Percentiles rank a stretch among this genome's conserved stretches.
Conservation (phyloP, 1,284 basidiomycete species). For the Hemileia vastatrix region DNA sequence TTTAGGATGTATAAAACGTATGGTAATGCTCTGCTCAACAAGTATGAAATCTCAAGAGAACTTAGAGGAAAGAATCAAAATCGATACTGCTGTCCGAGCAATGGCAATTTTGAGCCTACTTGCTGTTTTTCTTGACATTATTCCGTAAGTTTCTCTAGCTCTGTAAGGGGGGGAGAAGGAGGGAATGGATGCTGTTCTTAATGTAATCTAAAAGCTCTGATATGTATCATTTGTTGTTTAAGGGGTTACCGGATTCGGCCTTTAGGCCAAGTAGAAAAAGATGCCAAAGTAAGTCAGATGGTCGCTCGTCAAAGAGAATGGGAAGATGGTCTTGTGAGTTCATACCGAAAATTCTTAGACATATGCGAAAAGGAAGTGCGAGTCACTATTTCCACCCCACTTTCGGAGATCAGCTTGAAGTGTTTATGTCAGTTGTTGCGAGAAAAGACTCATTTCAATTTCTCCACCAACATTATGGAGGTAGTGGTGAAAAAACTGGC, state of each 20-base stretch:
- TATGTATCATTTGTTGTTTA: background rate
- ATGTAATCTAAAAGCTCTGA: too few relatives aligned
- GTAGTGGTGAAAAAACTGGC: slow-evolving; percentile 75
- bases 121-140: slow-evolving; percentile 88
- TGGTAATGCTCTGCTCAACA: slow-evolving; percentile 11
- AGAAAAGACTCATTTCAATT: slow-evolving; percentile 93
- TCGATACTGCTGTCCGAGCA: slow-evolving; percentile 74
- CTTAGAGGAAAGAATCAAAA: slow-evolving; percentile 48
- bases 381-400: slow-evolving; percentile 49
- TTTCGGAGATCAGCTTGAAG: slow-evolving; percentile 63
- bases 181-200: too few relatives aligned
- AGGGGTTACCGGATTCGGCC: slow-evolving; percentile 59
- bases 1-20: slow-evolving; percentile 12
- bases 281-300: slow-evolving; percentile 88
- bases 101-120: slow-evolving; percentile 81
- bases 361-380: slow-evolving; percentile 72
- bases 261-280: slow-evolving; percentile 78
- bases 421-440: slow-evolving; percentile 77
- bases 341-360: slow-evolving; percentile 82
- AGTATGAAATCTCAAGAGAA: slow-evolving; percentile 8
- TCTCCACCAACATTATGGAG: slow-evolving; percentile 81
- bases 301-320: slow-evolving; percentile 83
- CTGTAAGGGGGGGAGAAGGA: too few relatives aligned
- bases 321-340: slow-evolving; percentile 84
- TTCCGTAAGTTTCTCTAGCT: slow-evolving; percentile 55